Evolutionary conservation across 257 asterid species (phyloP).

Genomic region (Ajuga chamaepitys): DNA sequence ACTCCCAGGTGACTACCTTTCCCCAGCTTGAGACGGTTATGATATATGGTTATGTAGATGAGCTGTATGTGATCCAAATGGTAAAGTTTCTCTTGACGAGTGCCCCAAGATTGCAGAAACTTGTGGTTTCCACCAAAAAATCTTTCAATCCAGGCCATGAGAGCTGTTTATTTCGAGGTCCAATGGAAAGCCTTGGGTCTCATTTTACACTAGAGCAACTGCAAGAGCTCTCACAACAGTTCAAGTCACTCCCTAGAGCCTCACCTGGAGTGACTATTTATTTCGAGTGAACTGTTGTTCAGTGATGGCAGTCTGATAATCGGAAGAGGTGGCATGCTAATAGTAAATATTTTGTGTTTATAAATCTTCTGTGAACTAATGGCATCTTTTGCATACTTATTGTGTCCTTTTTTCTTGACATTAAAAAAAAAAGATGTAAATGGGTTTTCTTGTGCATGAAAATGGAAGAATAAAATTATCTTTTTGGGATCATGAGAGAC

Average conservation of each 20-base stretch:
- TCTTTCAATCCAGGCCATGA: too few relatives aligned
- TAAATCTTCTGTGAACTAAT: too few relatives aligned
- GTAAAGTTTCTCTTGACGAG: background rate
- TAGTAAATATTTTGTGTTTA: too few relatives aligned
- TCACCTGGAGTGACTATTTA: background rate
- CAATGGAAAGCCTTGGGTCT: too few relatives aligned
- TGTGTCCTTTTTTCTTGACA: too few relatives aligned
- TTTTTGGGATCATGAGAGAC: constrained; percentile 32
- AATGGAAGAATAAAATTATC: constrained; percentile 26
- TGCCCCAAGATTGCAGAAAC: background rate
- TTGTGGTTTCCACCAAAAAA: background rate
- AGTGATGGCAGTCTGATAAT: too few relatives aligned
- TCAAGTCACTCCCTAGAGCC: constrained; percentile 1
- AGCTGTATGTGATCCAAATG: background rate
- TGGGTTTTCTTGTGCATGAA: too few relatives aligned
- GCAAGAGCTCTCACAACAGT: background rate
- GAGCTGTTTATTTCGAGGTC: too few relatives aligned
- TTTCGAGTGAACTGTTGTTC: too few relatives aligned
- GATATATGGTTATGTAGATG: background rate
- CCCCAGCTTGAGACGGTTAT: background rate
- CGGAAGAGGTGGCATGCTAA: too few relatives aligned
- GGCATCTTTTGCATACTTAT: too few relatives aligned
- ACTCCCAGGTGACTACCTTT: background rate
- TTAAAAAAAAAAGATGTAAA: too few relatives aligned
- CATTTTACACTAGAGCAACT: background rate